A percentile compares a stretch with the other conserved stretches of the same genome.
These are phyloP conservation scores for Pleurotus tuber-regium DNA, from an alignment of 768 basidiomycete genomes.

Conservation along the genomic window DNA sequence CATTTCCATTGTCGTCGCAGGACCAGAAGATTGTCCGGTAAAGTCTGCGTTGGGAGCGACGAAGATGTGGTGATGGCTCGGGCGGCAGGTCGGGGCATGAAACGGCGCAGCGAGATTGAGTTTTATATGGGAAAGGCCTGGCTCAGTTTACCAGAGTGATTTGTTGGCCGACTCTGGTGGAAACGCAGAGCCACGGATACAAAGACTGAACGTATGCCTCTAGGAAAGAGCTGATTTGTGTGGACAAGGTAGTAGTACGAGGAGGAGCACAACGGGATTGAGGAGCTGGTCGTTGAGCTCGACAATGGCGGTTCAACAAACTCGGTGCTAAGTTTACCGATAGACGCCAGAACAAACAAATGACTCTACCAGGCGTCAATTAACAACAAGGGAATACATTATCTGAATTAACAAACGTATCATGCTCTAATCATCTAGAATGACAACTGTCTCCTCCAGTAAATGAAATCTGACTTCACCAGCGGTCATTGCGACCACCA, in stretches of 20 bases:
- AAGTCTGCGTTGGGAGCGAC: slow-evolving; percentile 3
- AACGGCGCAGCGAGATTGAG: slow-evolving; percentile 4
- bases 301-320: slow-evolving; percentile 9
- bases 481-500: slow-evolving; percentile 39
- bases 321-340: not conserved
- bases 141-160: slow-evolving; percentile 3
- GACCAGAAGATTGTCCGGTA: slow-evolving; percentile 37
- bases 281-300: not conserved
- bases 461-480: slow-evolving; percentile 26
- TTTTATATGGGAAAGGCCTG: slow-evolving; percentile 11
- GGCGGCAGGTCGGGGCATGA: slow-evolving; percentile 10
- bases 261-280: not conserved
- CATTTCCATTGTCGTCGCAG: slow-evolving; percentile 88
- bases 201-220: not conserved
- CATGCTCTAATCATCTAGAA: slow-evolving; percentile 1
- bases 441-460: slow-evolving; percentile 3
- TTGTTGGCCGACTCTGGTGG: not conserved
- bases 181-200: not conserved
- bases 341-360: not conserved
- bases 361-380: not conserved
- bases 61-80: slow-evolving; percentile 11
- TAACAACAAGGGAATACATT: not conserved
- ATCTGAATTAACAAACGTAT: not conserved
- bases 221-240: not conserved
- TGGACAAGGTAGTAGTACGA: not conserved